Base-by-base conservation (phyloP, 2,329 filamentous ascomycete species). In the Microdochium paspali region DNA sequence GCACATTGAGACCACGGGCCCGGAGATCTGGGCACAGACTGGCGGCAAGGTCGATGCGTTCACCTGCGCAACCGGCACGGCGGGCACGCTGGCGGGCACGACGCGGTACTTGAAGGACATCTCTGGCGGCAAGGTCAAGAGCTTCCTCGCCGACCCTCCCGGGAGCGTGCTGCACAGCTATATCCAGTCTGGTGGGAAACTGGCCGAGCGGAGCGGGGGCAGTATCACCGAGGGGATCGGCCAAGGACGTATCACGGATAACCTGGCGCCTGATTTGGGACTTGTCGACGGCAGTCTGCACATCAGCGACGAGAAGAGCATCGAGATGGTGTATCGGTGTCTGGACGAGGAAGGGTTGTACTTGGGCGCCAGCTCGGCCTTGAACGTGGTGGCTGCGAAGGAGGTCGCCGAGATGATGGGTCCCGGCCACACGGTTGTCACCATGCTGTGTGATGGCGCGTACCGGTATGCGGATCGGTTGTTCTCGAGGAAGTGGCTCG, bases 151-250 rank as follows among this genome's bases (percentile, higher is more conserved):
- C 25, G 93, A 98, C 66, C 93, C 93, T 2, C 93, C 93, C 0
- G 93, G 93, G 51, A 90, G 84, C 57, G 90, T 97, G 39, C 78
- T 98, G 60, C 90, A 95, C 72, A 89, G 85, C 51, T 97, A 96
- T 71, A 85, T 98, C 56, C 77, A 80, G 50, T 90, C 85, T 15
- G 90, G 90, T 12, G 90, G 90, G 32, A 85, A 86, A 63, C 73
- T 97, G 47, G 72, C 73, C n/a, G 91, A 96, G 61, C 78, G 93
- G 45, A 72, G 73, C 2, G 93, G 93, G 10, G 84, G 86, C 47
- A 93, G 86, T 61, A 97, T 98, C 68, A 98, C 93, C 2, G 93
- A 98, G 70, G 93, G 93, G 23, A 98, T 98, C 59, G 93, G 93
- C 20, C 93, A 97, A 71, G 93, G 93, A 31, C 85, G 93, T 46